Evolutionary conservation across 2,329 filamentous ascomycete genomes (phyloP).

Genomic region (Graphiopsis chlorocephala): DNA sequence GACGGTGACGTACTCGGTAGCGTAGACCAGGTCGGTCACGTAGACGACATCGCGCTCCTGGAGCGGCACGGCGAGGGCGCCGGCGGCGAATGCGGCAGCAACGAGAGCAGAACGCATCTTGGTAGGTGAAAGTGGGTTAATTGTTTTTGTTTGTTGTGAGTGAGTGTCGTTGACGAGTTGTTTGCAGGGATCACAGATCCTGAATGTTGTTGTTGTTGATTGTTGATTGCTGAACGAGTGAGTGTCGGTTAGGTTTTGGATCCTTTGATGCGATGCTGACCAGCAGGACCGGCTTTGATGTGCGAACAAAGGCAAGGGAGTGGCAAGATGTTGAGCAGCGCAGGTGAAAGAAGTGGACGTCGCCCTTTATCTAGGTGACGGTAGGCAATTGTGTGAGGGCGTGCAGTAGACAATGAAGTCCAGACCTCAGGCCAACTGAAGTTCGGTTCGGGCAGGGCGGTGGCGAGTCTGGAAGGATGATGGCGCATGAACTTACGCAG

Average conservation of each 20-base stretch:
- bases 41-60: slow-evolving; percentile 29
- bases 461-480: slow-evolving; percentile 9
- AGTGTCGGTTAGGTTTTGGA: slow-evolving; percentile 8
- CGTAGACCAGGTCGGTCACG: slow-evolving; percentile 32
- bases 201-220: slow-evolving; percentile 11
- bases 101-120: slow-evolving; percentile 37
- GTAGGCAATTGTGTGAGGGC: slow-evolving; percentile 3
- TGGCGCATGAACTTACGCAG: slow-evolving; percentile 14
- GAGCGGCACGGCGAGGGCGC: slow-evolving; percentile 36
- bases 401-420: slow-evolving; percentile 8
- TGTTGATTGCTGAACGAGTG: slow-evolving; percentile 7
- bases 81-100: slow-evolving; percentile 37
- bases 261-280: slow-evolving; percentile 15
- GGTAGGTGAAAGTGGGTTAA: slow-evolving; percentile 22
- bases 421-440: slow-evolving; percentile 13
- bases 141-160: slow-evolving; percentile 19
- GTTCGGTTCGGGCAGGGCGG: background rate
- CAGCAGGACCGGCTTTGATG: slow-evolving; percentile 15
- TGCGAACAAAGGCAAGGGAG: slow-evolving; percentile 10
- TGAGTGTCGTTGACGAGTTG: slow-evolving; percentile 13
- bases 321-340: background rate
- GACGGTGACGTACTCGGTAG: slow-evolving; percentile 36
- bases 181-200: slow-evolving; percentile 23
- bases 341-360: background rate
- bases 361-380: slow-evolving; percentile 15